phyloP scores from a whole-genome alignment of 257 asterid species.

The Capsicum chinense region DNA sequence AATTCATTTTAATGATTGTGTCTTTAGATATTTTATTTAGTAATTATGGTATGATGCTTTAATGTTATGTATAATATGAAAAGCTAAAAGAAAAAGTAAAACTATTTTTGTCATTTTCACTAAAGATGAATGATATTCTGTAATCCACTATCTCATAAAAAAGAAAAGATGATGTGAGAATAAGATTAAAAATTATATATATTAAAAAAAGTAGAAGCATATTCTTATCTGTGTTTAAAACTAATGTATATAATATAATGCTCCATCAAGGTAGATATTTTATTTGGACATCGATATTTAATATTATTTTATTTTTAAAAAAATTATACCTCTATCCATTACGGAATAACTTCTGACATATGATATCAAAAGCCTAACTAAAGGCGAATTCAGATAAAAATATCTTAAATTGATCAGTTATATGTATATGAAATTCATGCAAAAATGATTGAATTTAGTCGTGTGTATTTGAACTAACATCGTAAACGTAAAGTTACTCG shows the following conservation, averaged over 20 bases:
- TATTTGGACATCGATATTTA: neutral
- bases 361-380: neutral
- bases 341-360: neutral
- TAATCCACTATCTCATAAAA: constrained; percentile 2
- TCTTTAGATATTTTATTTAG: neutral
- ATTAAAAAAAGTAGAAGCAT: neutral
- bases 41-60: neutral
- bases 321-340: accelerated
- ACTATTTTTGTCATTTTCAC: neutral
- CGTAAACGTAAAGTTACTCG: neutral
- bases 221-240: neutral
- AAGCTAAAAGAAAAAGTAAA: neutral
- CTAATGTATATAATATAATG: neutral
- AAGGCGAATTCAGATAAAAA: neutral
- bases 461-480: neutral
- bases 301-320: neutral
- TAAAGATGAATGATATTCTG: neutral
- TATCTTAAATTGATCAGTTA: neutral
- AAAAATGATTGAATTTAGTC: neutral
- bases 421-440: neutral
- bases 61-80: neutral
- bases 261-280: neutral
- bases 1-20: neutral
- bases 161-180: neutral
- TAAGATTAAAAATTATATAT: neutral